These are phyloP conservation scores for Nigrospora sphaerica DNA, from an alignment of 2,329 filamentous ascomycete genomes.

Conservation along the genomic window DNA sequence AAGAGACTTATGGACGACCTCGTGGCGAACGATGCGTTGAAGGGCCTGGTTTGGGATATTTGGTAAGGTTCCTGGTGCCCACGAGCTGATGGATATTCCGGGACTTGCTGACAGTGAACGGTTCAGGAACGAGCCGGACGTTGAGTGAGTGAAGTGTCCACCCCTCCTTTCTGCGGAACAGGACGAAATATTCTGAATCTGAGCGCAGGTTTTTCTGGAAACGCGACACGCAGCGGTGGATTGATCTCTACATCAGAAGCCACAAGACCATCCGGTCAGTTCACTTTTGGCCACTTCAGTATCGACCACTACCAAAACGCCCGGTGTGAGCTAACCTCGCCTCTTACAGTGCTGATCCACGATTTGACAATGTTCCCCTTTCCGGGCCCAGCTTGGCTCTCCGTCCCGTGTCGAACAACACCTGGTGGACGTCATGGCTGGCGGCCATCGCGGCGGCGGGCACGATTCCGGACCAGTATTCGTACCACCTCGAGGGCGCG, in stretches of 20 bases:
- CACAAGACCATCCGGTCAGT: slow-evolving; percentile 5
- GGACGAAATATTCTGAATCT: not conserved
- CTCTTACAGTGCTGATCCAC: slow-evolving; percentile 1
- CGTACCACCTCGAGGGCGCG: slow-evolving; percentile 5
- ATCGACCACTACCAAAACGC: too few relatives aligned
- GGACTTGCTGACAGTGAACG: too few relatives aligned
- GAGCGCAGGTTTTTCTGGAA: slow-evolving; percentile 1
- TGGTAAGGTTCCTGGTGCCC: slow-evolving; percentile 1
- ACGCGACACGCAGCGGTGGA: slow-evolving; percentile 3
- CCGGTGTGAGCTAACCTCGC: not conserved
- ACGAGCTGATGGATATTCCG: too few relatives aligned
- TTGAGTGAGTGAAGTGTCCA: not conserved
- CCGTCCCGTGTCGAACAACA: slow-evolving; percentile 2
- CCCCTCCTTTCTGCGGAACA: too few relatives aligned
- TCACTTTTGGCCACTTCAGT: too few relatives aligned
- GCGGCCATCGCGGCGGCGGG: slow-evolving; percentile 2
- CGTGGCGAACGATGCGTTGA: slow-evolving; percentile 19
- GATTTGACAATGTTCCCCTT: slow-evolving; percentile 2
- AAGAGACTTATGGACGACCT: slow-evolving; percentile 18
- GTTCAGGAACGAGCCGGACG: not conserved
- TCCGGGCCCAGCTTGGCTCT: slow-evolving; percentile 2
- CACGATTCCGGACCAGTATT: slow-evolving; percentile 6
- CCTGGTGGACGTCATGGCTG: slow-evolving; percentile 6
- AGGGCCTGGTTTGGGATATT: slow-evolving; percentile 7
- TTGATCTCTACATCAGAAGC: slow-evolving; percentile 5